Evolutionary conservation across 164 flowering plant species (phyloP), one percentile per base, ranked within the genome.

Genomic region (Tetracentron sinense): DNA sequence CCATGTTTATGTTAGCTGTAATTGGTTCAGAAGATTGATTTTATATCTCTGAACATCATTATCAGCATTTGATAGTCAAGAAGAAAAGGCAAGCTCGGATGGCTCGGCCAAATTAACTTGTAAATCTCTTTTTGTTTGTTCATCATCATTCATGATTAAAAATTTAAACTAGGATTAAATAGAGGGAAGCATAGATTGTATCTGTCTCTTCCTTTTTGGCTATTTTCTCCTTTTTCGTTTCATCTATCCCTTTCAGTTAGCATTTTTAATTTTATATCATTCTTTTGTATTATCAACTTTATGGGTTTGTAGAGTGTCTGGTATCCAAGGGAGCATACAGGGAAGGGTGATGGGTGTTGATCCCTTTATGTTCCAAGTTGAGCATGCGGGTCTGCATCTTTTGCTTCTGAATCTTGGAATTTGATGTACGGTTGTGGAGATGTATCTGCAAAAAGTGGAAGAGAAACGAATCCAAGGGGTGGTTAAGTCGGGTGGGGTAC

Each of bases 1-100:
- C 27, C 44, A 57, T 71, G 66, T 70, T 62, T 38, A 68, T 74
- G 65, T 64, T 30, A 60, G 58, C 14, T 44, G 51, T 54, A 21
- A 61, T 35, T 42, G 83, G 73, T 55, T 73, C 74, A 59, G 52
- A 64, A 66, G 81, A 78, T 74, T 59, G 63, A 28, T 82, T 80
- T 82, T 78, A 48, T 71, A 54, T 73, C 79, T 73, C 69, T 71
- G 72, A 60, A 69, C 65, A 54, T 11, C 44, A 58, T 26, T 59
- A 20, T 35, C 42, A 30, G 46, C 16, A 53, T 60, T 65, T 56
- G 50, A 67, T 61, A 57, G 64, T 69, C 65, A 3, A 61, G 59
- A n/a, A 21, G 54, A 58, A 66, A 69, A 51, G 67, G 54, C 30
- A 19, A 44, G 66, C 69, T 64, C 11, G 72, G 81, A 66, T 69